These are phyloP conservation scores for Aspergillus phoenicis DNA, from an alignment of 2,329 filamentous ascomycete genomes.

Conservation along the genomic window DNA sequence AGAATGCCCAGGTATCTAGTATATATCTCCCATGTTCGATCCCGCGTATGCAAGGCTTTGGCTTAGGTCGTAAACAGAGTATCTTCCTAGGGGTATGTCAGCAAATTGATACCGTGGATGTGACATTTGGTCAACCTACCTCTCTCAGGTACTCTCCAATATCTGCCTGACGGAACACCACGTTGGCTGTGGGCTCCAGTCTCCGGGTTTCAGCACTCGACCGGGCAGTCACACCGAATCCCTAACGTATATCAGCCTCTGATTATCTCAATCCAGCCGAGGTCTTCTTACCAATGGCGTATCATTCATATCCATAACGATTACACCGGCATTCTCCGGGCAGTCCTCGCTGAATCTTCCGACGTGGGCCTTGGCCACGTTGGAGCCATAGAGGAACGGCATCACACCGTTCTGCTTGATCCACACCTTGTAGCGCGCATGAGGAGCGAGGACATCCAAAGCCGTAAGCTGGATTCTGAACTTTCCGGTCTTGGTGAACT, in stretches of 20 bases:
- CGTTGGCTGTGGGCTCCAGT: slow-evolving; percentile 86
- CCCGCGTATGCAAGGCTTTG: slow-evolving; percentile 19
- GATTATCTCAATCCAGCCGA: neutral
- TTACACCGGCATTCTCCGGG: slow-evolving; percentile 87
- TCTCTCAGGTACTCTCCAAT: slow-evolving; percentile 93
- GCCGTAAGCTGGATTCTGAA: slow-evolving; percentile 75
- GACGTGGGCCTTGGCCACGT: slow-evolving; percentile 80
- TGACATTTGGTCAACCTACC: slow-evolving; percentile 31
- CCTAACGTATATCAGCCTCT: slow-evolving; percentile 49
- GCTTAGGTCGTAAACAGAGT: slow-evolving; percentile 61
- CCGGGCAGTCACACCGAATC: slow-evolving; percentile 89
- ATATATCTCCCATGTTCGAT: slow-evolving; percentile 29
- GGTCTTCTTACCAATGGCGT: slow-evolving; percentile 63
- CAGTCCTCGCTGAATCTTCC: slow-evolving; percentile 88
- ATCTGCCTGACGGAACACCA: slow-evolving; percentile 89
- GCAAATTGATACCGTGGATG: neutral
- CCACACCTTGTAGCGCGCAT: slow-evolving; percentile 96
- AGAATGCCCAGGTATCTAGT: slow-evolving; percentile 25
- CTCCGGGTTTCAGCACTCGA: slow-evolving; percentile 80
- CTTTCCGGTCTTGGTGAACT: slow-evolving; percentile 6
- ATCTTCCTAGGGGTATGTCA: slow-evolving; percentile 53
- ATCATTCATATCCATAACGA: slow-evolving; percentile 91
- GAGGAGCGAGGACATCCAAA: slow-evolving; percentile 84
- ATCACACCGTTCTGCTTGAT: slow-evolving; percentile 95
- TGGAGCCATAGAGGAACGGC: slow-evolving; percentile 94